Percentiles rank a stretch among this genome's conserved stretches.
These are phyloP conservation scores for Chimonanthus salicifolius DNA, from an alignment of 164 flowering plant genomes.

Conservation along the genomic window DNA sequence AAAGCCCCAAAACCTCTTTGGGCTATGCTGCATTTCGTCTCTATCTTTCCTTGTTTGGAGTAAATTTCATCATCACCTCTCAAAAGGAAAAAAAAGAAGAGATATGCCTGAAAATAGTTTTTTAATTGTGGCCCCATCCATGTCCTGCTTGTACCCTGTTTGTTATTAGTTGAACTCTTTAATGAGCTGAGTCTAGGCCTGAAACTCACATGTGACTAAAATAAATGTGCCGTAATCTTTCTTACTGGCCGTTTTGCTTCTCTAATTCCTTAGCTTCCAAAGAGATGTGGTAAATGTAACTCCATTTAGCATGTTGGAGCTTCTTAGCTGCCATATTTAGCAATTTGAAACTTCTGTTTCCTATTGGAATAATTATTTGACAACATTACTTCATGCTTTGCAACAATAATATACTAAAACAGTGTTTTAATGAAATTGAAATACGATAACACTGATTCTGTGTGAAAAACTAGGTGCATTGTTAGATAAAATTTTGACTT, in stretches of 20 bases:
- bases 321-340: neutral
- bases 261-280: neutral
- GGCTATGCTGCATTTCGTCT: no score
- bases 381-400: neutral
- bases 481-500: neutral
- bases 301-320: neutral
- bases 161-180: neutral
- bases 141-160: neutral
- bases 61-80: no score
- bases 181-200: neutral
- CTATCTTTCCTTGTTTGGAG: no score
- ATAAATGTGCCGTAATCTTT: neutral
- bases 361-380: neutral
- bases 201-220: neutral
- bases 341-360: neutral
- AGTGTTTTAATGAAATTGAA: no score
- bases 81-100: no score
- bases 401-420: neutral
- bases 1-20: no score
- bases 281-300: neutral
- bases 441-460: no score
- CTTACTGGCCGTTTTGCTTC: neutral
- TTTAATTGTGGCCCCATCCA: neutral
- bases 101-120: neutral
- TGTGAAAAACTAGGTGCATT: no score